Evolutionary conservation across 768 basidiomycete species (phyloP), one percentile per base, ranked within the genome.

Genomic region (Pulveroboletus frians): DNA sequence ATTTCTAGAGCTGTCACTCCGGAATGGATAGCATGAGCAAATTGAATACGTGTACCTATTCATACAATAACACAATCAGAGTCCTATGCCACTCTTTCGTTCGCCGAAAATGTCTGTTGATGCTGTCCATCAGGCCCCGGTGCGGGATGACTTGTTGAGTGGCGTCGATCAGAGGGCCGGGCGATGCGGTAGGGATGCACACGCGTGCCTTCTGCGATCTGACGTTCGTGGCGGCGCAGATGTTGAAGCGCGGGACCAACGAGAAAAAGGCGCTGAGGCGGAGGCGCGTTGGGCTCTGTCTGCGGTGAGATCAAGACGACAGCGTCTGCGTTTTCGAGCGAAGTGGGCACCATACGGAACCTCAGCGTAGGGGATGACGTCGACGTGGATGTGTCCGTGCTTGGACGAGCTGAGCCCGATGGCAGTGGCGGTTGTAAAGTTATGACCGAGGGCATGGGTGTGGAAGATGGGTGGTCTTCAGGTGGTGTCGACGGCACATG

Each of bases 151-250:
- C 13, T 40, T 15, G 46, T 23, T n/a, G 45, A 42, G 3, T 54
- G 38, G 13, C 51, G 50, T 23, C 46, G 55, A 38, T 59, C 52
- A 10, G 49, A 34, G 18, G 54, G 43, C 23, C 57, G 65, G n/a
- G 69, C 63, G 30, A 80, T 67, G 53, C 76, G 75, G 62, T 83
- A 85, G 3, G 83, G 82, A 52, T 79, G 76, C 8, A 84, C 54
- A 18, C 78, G 72, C 9, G 75, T 70, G 32, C 77, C 77, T 51
- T 72, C 73, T 13, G 71, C 66, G 23, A 79, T 52, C 15, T 63
- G 72, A 9, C 68, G 61, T 30, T 69, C 63, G 1, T 73, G 68
- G 10, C 73, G 67, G 46, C 80, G 77, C 40, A 83, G 64, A 17
- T 68, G 64, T 37, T 73, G 67, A 14, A 81, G 56, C 0, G 76